phyloP scores from a whole-genome alignment of 1,139 yeast genomes.

The Scheffersomyces parashehatae region DNA sequence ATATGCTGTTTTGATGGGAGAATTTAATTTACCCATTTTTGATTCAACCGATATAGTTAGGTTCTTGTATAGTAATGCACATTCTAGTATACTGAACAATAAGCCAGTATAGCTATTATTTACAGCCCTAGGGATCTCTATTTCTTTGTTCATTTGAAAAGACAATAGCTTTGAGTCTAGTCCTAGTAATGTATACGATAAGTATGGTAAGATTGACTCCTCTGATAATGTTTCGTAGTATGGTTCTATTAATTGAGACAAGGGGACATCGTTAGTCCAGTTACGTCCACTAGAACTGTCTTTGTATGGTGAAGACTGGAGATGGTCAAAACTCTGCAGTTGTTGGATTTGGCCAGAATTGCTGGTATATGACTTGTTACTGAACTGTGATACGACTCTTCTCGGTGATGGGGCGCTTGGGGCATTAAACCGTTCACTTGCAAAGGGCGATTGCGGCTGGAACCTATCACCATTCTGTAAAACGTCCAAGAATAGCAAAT shows the following conservation, averaged over 20 bases:
- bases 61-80: constrained; percentile 64
- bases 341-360: not conserved
- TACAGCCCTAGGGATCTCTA: constrained; percentile 52
- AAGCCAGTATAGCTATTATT: constrained; percentile 61
- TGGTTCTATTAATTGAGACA: constrained; percentile 24
- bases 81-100: constrained; percentile 63
- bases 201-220: constrained; percentile 51
- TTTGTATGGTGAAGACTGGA: not conserved
- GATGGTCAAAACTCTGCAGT: not conserved
- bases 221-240: constrained; percentile 45
- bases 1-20: constrained; percentile 68
- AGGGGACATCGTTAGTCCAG: constrained; percentile 2
- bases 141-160: constrained; percentile 32
- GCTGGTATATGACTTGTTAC: not conserved
- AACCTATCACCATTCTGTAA: constrained; percentile 10
- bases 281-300: not conserved
- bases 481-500: constrained; percentile 34
- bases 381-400: not conserved
- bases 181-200: constrained; percentile 72
- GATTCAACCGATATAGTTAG: constrained; percentile 36
- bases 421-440: not conserved
- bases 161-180: constrained; percentile 65
- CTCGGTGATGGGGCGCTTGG: not conserved
- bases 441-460: not conserved
- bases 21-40: constrained; percentile 26